phyloP scores from a whole-genome alignment of 306 rosid genomes.

The Cajanus cajan region DNA sequence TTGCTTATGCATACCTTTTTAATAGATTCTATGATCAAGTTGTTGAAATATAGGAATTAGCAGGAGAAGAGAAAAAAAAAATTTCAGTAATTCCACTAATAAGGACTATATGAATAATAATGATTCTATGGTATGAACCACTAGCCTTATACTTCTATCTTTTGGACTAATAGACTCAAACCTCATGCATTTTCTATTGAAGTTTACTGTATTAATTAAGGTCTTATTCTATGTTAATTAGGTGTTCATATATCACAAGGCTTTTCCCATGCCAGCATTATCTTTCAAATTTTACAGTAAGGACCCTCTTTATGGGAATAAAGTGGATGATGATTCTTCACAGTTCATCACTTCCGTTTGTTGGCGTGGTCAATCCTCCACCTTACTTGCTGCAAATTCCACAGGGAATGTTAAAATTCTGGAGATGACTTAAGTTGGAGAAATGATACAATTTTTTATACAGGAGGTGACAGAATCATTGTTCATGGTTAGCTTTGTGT shows the following conservation, averaged over 20 bases:
- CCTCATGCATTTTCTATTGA: background rate
- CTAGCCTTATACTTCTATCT: background rate
- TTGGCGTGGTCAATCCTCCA: conserved; percentile 83
- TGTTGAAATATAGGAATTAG: background rate
- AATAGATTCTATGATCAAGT: background rate
- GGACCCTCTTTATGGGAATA: conserved; percentile 57
- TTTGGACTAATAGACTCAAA: background rate
- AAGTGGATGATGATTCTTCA: conserved; percentile 56
- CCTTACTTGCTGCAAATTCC: conserved; percentile 79
- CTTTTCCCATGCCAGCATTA: conserved; percentile 84
- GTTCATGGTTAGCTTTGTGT: background rate
- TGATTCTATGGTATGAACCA: background rate
- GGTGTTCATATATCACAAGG: conserved; percentile 87
- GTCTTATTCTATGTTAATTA: conserved; percentile 34
- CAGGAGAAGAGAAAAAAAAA: background rate
- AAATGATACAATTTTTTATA: background rate
- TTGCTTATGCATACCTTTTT: background rate
- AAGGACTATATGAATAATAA: background rate
- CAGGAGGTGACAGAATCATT: background rate
- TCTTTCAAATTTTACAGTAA: conserved; percentile 64
- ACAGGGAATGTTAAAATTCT: conserved; percentile 78
- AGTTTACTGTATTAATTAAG: background rate
- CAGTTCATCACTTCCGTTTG: conserved; percentile 80
- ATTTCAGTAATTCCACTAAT: background rate
- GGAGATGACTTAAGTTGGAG: conserved; percentile 61